phyloP scores from a whole-genome alignment of 805 yeast species.

The Naumovozyma baii region DNA sequence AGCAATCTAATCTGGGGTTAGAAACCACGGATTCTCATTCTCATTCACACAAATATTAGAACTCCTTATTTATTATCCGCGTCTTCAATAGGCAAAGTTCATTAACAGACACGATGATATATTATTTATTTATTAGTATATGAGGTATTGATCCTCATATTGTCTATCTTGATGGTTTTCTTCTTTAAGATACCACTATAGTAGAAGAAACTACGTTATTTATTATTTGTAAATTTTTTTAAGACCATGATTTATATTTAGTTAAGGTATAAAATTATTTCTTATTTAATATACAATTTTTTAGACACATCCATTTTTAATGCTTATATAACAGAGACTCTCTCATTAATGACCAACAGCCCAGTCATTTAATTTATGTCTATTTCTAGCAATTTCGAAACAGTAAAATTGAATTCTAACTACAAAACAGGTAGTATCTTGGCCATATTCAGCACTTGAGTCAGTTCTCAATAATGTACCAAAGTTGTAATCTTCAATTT shows the following conservation, averaged over 20 bases:
- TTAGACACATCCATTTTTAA: neutral
- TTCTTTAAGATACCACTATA: too few relatives aligned
- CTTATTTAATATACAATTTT: neutral
- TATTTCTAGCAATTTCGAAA: conserved; percentile 88
- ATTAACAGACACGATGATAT: neutral
- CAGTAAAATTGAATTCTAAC: conserved; percentile 94
- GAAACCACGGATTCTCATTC: too few relatives aligned
- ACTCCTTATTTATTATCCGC: neutral
- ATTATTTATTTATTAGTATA: neutral
- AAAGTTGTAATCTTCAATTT: conserved; percentile 83
- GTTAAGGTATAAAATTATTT: neutral
- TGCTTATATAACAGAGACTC: neutral
- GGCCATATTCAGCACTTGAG: conserved; percentile 63
- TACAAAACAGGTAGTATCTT: conserved; percentile 76
- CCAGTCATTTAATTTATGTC: conserved; percentile 89
- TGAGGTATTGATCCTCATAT: too few relatives aligned
- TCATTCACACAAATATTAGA: neutral
- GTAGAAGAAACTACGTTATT: neutral
- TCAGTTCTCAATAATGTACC: conserved; percentile 86
- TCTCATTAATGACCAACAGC: conserved; percentile 34
- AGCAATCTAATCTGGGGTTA: too few relatives aligned
- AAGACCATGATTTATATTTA: neutral
- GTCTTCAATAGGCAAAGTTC: too few relatives aligned
- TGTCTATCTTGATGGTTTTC: too few relatives aligned
- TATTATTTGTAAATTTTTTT: neutral